phyloP scores from a whole-genome alignment of 1,139 yeast species.

The Diutina sp. region DNA sequence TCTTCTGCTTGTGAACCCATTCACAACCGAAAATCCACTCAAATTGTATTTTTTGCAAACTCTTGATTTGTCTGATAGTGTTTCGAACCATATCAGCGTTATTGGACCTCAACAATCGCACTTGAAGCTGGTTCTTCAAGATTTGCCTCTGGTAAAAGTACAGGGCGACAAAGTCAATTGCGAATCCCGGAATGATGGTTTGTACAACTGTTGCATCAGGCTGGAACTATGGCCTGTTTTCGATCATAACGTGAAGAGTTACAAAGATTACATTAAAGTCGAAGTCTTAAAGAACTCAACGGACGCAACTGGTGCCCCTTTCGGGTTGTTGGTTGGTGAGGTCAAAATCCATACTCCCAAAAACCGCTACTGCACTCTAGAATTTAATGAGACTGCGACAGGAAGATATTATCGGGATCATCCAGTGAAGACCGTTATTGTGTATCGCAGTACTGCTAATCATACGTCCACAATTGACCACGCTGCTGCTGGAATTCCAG shows the following conservation, averaged over 20 bases:
- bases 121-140: constrained; percentile 27
- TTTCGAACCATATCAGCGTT: constrained; percentile 29
- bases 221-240: constrained; percentile 40
- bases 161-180: constrained; percentile 21
- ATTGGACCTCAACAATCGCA: constrained; percentile 39
- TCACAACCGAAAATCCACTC: constrained; percentile 46
- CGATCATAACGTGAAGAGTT: constrained; percentile 23
- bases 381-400: constrained; percentile 32
- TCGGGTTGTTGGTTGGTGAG: constrained; percentile 58
- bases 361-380: constrained; percentile 50
- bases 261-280: constrained; percentile 32
- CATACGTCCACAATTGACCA: constrained; percentile 5
- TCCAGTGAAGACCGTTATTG: constrained; percentile 50
- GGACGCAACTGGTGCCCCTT: constrained; percentile 32
- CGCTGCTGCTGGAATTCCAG: constrained; percentile 18
- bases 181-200: constrained; percentile 24
- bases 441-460: constrained; percentile 23
- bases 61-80: constrained; percentile 24
- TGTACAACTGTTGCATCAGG: constrained; percentile 39
- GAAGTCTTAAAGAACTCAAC: constrained; percentile 39
- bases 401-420: constrained; percentile 16
- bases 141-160: constrained; percentile 50
- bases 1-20: constrained; percentile 34
- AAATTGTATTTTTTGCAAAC: constrained; percentile 58
- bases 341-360: constrained; percentile 44